Evolutionary conservation across 345 rosid genomes (phyloP).

Genomic region (Aegle marmelos): DNA sequence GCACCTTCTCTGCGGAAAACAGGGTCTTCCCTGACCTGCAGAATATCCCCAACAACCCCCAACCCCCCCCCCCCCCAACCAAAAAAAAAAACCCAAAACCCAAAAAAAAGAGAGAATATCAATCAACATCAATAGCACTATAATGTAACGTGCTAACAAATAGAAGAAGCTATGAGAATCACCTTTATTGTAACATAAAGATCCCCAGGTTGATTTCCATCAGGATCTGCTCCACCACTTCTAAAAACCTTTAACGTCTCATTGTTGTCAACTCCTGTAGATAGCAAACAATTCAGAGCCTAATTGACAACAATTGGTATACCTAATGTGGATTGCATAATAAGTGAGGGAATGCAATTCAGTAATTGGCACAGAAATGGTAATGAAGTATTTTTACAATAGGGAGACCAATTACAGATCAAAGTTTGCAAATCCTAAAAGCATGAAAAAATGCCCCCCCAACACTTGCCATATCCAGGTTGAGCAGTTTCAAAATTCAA

Average conservation of each 20-base stretch:
- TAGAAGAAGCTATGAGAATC: slow-evolving; percentile 13
- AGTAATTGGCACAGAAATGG: background rate
- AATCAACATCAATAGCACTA: background rate
- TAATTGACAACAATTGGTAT: background rate
- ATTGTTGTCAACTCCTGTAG: slow-evolving; percentile 75
- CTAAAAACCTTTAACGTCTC: slow-evolving; percentile 73
- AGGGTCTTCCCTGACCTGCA: slow-evolving; percentile 89
- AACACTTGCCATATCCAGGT: background rate
- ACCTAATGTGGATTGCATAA: background rate
- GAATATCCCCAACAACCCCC: background rate
- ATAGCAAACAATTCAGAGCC: background rate
- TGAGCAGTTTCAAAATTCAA: background rate
- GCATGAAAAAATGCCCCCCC: background rate
- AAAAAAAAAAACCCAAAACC: too few species aligned
- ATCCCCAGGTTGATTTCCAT: slow-evolving; percentile 93
- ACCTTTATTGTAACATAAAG: slow-evolving; percentile 83
- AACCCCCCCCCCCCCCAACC: too few species aligned
- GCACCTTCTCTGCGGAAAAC: slow-evolving; percentile 96
- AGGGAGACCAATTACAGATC: background rate
- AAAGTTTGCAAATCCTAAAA: background rate
- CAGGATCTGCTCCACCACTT: slow-evolving; percentile 96
- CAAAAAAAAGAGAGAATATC: background rate
- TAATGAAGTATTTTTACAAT: background rate
- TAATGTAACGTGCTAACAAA: background rate
- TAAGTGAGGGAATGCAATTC: background rate